Evolutionary conservation across 768 basidiomycete species (phyloP).

Genomic region (Dictyophora rubrovolvata): DNA sequence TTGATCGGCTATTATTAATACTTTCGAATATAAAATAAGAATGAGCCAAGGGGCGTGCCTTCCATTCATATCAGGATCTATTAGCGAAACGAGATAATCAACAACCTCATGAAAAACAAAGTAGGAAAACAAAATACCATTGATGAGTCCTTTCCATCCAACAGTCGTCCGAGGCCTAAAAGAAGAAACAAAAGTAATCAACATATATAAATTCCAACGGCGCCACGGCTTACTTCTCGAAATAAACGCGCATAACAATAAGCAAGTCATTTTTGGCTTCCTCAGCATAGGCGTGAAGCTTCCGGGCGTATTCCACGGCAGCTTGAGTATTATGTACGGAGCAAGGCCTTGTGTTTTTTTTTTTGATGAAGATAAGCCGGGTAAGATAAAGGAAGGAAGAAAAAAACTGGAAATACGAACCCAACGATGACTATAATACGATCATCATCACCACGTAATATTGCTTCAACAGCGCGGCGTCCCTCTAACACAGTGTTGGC

Average conservation of each 20-base stretch:
- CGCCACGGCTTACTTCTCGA: constrained; percentile 58
- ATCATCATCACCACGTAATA: constrained; percentile 83
- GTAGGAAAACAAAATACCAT: constrained; percentile 31
- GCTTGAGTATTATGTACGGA: constrained; percentile 87
- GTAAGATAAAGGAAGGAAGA: not conserved
- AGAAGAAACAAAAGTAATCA: not conserved
- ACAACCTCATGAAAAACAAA: not conserved
- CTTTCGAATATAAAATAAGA: not conserved
- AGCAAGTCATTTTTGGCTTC: constrained; percentile 72
- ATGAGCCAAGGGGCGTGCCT: constrained; percentile 5
- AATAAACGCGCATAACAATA: constrained; percentile 98
- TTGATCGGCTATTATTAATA: constrained; percentile 15
- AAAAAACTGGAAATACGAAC: constrained; percentile 34
- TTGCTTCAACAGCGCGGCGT: constrained; percentile 63
- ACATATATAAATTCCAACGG: not conserved
- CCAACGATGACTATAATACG: constrained; percentile 87
- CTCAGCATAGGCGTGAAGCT: constrained; percentile 73
- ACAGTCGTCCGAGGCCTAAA: constrained; percentile 72
- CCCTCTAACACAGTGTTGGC: constrained; percentile 89
- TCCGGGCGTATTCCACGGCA: constrained; percentile 77
- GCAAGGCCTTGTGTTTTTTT: constrained; percentile 53
- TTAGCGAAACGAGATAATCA: not conserved
- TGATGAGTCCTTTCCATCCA: constrained; percentile 98
- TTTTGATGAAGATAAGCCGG: constrained; percentile 1
- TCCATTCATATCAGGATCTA: constrained; percentile 82